A percentile compares a stretch with the other conserved stretches of the same genome.
Evolutionary conservation across 2,329 filamentous ascomycete species (phyloP).

Genomic region (Cladophialophora psammophila): DNA sequence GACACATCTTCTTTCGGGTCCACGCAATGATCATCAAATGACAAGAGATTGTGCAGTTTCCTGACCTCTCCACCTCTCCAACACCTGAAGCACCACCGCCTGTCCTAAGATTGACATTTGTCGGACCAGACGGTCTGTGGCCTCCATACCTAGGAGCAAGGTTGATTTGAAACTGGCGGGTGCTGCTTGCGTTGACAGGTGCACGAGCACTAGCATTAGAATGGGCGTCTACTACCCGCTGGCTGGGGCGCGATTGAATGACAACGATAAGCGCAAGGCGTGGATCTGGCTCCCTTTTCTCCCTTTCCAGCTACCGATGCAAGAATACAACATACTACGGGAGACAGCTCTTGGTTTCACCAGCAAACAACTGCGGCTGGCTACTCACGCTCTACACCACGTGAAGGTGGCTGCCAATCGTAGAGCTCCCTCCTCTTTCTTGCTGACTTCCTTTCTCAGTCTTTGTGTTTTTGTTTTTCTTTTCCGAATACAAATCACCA

Average conservation of each 20-base stretch:
- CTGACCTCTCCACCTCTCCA: not conserved
- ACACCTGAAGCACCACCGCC: not conserved
- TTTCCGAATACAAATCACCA: not conserved
- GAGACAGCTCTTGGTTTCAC: constrained; percentile 6
- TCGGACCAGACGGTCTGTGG: too few species aligned
- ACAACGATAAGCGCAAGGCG: not conserved
- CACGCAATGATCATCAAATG: not conserved
- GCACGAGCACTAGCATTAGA: not conserved
- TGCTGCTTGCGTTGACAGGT: not conserved
- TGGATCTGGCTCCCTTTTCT: not conserved
- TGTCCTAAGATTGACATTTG: not conserved
- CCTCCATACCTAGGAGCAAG: not conserved
- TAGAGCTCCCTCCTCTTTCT: constrained; percentile 2
- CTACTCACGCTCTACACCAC: constrained; percentile 4
- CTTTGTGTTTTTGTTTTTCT: not conserved
- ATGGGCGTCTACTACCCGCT: not conserved
- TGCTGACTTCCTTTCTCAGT: not conserved
- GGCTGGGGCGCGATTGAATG: not conserved
- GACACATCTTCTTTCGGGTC: not conserved
- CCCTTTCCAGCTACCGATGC: not conserved
- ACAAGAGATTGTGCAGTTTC: not conserved
- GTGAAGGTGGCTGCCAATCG: not conserved
- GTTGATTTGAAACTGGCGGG: not conserved
- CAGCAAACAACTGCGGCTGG: constrained; percentile 2
- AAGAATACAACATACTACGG: not conserved